Conservation (phyloP, 208 protist species). For the Acanthamoeba culbertsoni region DNA sequence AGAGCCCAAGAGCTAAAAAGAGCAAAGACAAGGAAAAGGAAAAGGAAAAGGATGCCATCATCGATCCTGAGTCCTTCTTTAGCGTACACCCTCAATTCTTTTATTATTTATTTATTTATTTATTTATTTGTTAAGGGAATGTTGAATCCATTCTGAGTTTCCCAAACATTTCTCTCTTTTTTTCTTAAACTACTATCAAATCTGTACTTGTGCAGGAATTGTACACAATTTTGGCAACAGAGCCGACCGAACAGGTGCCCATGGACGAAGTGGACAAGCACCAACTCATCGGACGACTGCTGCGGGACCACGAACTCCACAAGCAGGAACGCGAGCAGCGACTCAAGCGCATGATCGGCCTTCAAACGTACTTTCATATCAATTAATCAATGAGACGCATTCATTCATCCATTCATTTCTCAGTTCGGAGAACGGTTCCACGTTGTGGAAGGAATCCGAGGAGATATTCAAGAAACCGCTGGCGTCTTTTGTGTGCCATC, state of each 20-base stretch:
- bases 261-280: not conserved
- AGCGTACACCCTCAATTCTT: not conserved
- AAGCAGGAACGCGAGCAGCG: constrained; percentile 10
- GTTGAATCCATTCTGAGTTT: too few species aligned
- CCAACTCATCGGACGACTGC: not conserved
- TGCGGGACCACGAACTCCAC: constrained; percentile 13
- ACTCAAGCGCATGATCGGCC: not conserved
- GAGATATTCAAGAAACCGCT: not conserved
- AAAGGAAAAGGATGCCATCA: not conserved
- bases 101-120: too few species aligned
- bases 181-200: too few species aligned
- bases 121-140: too few species aligned
- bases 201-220: not conserved
- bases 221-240: not conserved
- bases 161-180: too few species aligned
- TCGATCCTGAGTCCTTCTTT: not conserved
- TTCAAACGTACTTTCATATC: not conserved
- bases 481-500: not conserved
- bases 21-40: not conserved
- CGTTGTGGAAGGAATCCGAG: not conserved
- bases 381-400: not conserved
- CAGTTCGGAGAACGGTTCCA: not conserved
- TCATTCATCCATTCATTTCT: not conserved
- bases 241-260: not conserved
- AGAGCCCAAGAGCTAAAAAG: not conserved